A percentile compares a stretch with the other conserved stretches of the same genome.
Conservation (phyloP, 805 yeast species). For the Yarrowia sp. region DNA sequence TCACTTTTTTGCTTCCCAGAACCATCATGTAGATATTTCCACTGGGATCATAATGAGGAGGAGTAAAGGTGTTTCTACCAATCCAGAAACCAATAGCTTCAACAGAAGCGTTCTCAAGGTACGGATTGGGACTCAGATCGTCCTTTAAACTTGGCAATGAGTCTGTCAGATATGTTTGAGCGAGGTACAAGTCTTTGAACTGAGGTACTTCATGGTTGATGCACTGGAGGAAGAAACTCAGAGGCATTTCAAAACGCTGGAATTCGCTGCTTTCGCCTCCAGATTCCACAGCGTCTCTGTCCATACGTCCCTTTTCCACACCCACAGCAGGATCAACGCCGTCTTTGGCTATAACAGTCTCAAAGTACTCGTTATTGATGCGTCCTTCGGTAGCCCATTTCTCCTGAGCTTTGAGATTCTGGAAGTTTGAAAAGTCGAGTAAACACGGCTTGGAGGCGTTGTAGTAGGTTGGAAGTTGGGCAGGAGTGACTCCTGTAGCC, state of each 20-base stretch:
- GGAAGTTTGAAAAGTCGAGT: constrained; percentile 3
- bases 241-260: constrained; percentile 31
- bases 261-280: constrained; percentile 27
- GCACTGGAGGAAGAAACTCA: constrained; percentile 29
- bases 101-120: constrained; percentile 4
- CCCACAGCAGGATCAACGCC: constrained; percentile 32
- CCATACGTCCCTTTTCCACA: constrained; percentile 33
- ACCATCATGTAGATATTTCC: constrained; percentile 25
- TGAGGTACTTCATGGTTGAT: constrained; percentile 35
- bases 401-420: background rate
- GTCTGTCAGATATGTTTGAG: constrained; percentile 28
- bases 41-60: constrained; percentile 34
- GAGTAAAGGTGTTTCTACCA: constrained; percentile 32
- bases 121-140: constrained; percentile 30
- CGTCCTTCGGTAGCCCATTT: constrained; percentile 13
- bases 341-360: constrained; percentile 21
- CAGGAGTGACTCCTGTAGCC: constrained; percentile 10
- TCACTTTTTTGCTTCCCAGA: constrained; percentile 30
- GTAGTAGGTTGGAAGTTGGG: constrained; percentile 28
- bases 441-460: constrained; percentile 30
- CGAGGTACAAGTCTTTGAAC: constrained; percentile 28
- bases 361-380: constrained; percentile 27
- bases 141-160: constrained; percentile 23
- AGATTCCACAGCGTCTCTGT: constrained; percentile 9
- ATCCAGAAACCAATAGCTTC: constrained; percentile 35